phyloP scores from a whole-genome alignment of 306 rosid genomes.

The Fragaria iinumae region DNA sequence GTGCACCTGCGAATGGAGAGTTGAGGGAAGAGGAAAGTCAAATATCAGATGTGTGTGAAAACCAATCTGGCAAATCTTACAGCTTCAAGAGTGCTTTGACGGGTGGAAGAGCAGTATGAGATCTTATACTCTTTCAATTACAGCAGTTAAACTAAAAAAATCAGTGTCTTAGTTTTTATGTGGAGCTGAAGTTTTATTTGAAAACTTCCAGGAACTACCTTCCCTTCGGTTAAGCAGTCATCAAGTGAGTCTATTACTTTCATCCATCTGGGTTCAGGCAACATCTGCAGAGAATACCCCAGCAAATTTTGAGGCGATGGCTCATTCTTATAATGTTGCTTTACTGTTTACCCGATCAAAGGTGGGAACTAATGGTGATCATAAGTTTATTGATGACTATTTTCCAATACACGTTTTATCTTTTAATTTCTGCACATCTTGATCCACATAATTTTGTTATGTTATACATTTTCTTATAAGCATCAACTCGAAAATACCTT shows the following conservation, averaged over 20 bases:
- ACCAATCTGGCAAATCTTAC: slow-evolving; percentile 36
- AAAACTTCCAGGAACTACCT: slow-evolving; percentile 61
- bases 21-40: slow-evolving; percentile 34
- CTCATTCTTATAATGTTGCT: slow-evolving; percentile 71
- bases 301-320: slow-evolving; percentile 90
- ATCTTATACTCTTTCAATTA: slow-evolving; percentile 1
- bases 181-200: slow-evolving; percentile 1
- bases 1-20: slow-evolving; percentile 34
- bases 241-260: slow-evolving; percentile 92
- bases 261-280: slow-evolving; percentile 97
- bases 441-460: background rate
- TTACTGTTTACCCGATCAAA: slow-evolving; percentile 74
- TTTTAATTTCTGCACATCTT: background rate
- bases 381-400: slow-evolving; percentile 6
- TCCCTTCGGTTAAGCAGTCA: slow-evolving; percentile 85
- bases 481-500: background rate
- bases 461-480: background rate
- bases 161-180: background rate
- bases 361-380: slow-evolving; percentile 47
- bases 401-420: background rate
- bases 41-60: slow-evolving; percentile 29
- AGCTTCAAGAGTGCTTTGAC: slow-evolving; percentile 43
- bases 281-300: slow-evolving; percentile 66
- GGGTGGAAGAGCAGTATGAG: slow-evolving; percentile 58
- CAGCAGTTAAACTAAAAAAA: background rate